These are phyloP conservation scores for Myriosclerotinia scirpicola DNA, from an alignment of 2,329 filamentous ascomycete genomes.

Conservation along the genomic window DNA sequence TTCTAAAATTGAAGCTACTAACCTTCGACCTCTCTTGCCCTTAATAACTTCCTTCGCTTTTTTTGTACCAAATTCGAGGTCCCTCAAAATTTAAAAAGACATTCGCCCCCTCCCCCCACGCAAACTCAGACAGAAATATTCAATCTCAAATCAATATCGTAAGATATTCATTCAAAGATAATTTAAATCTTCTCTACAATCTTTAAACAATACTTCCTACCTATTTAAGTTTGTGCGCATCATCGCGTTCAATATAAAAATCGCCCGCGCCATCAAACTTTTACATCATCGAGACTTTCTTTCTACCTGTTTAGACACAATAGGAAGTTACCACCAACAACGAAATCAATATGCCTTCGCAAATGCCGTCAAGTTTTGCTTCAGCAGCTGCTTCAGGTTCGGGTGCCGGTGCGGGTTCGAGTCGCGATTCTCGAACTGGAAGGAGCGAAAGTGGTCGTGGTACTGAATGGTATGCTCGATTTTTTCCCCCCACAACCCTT, in stretches of 20 bases:
- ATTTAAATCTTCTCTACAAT: constrained; percentile 11
- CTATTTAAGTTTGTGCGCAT: constrained; percentile 22
- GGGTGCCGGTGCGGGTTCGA: constrained; percentile 67
- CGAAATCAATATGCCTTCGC: constrained; percentile 23
- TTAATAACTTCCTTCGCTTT: constrained; percentile 18
- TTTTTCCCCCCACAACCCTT: background rate
- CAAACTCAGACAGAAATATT: constrained; percentile 11
- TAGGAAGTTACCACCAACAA: constrained; percentile 6
- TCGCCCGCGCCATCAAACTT: constrained; percentile 18
- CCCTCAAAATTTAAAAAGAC: constrained; percentile 8
- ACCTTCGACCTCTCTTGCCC: constrained; percentile 17
- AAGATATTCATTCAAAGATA: constrained; percentile 7
- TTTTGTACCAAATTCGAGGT: constrained; percentile 21
- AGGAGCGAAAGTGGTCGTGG: constrained; percentile 47
- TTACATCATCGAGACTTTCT: constrained; percentile 5
- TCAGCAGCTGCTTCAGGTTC: constrained; percentile 64
- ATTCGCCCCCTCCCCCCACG: background rate
- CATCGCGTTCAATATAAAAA: constrained; percentile 5
- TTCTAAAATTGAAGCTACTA: constrained; percentile 3
- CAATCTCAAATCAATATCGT: constrained; percentile 6
- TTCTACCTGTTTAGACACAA: constrained; percentile 1
- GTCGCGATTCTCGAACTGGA: constrained; percentile 58
- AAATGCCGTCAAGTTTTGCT: constrained; percentile 77
- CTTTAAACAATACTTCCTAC: background rate
- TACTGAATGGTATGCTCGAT: constrained; percentile 66